Evolutionary conservation across 768 basidiomycete genomes (phyloP).

Genomic region (Tulasnella sp.): DNA sequence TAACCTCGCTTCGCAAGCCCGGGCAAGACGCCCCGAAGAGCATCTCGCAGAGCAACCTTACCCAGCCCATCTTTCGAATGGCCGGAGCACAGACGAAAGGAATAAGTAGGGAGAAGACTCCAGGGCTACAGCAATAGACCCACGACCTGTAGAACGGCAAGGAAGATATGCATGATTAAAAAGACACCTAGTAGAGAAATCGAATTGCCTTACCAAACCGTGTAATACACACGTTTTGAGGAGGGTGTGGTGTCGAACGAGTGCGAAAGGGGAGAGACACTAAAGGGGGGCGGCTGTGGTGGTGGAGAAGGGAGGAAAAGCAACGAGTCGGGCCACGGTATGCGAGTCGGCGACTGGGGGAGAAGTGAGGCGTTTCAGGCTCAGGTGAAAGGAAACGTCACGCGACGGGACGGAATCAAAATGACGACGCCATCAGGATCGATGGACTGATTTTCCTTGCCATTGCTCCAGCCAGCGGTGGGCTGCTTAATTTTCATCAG

Average conservation of each 20-base stretch:
- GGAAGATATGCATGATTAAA: neutral
- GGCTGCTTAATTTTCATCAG: too few species aligned
- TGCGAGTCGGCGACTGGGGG: too few species aligned
- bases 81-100: neutral
- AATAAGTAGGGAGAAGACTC: neutral
- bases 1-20: neutral
- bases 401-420: neutral
- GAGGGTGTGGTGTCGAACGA: neutral
- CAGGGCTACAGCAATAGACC: neutral
- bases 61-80: neutral
- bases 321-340: neutral
- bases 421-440: too few species aligned
- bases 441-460: too few species aligned
- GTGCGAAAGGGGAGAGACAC: neutral
- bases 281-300: neutral
- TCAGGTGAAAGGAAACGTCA: neutral
- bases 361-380: neutral
- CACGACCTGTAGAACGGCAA: neutral
- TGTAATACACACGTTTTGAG: too few species aligned
- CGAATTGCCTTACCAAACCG: too few species aligned
- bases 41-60: neutral
- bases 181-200: too few species aligned
- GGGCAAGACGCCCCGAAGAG: neutral
- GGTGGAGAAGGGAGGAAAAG: neutral
- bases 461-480: too few species aligned